These are phyloP conservation scores for Bolboschoenus planiculmis DNA, from an alignment of 176 grass and related monocot genomes.

Conservation along the genomic window DNA sequence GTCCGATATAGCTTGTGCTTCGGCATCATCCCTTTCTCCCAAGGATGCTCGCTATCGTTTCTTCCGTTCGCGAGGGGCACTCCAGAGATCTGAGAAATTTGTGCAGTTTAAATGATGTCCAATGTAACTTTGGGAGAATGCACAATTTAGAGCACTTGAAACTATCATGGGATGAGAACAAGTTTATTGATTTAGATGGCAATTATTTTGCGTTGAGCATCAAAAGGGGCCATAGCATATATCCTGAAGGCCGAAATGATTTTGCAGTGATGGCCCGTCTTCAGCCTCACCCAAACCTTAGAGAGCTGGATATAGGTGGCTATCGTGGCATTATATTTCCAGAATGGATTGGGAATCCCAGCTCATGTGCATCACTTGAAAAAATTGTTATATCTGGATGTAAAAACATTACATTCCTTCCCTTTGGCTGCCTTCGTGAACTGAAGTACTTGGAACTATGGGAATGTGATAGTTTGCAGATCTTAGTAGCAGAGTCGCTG, in stretches of 20 bases:
- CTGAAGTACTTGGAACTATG: not conserved
- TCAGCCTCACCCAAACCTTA: not conserved
- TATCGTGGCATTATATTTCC: too few species aligned
- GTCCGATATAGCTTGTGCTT: too few species aligned
- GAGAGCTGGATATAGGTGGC: too few species aligned
- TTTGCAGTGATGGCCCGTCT: not conserved
- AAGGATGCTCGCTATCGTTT: too few species aligned
- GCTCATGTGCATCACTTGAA: too few species aligned
- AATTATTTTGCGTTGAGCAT: not conserved
- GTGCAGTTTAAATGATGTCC: not conserved
- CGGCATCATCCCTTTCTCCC: too few species aligned
- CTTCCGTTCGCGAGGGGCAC: too few species aligned
- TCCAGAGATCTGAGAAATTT: not conserved
- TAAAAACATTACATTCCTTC: too few species aligned
- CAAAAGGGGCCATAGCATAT: rapidly evolving
- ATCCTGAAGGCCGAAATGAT: not conserved
- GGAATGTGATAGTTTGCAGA: not conserved
- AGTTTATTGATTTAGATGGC: too few species aligned
- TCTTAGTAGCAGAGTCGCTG: not conserved
- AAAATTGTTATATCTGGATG: too few species aligned
- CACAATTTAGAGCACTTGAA: not conserved
- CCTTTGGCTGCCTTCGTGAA: not conserved
- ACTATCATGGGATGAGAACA: not conserved
- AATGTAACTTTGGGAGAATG: not conserved
- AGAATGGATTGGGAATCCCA: too few species aligned